Evolutionary conservation across 306 rosid species (phyloP).

Genomic region (Potentilla sterilis): DNA sequence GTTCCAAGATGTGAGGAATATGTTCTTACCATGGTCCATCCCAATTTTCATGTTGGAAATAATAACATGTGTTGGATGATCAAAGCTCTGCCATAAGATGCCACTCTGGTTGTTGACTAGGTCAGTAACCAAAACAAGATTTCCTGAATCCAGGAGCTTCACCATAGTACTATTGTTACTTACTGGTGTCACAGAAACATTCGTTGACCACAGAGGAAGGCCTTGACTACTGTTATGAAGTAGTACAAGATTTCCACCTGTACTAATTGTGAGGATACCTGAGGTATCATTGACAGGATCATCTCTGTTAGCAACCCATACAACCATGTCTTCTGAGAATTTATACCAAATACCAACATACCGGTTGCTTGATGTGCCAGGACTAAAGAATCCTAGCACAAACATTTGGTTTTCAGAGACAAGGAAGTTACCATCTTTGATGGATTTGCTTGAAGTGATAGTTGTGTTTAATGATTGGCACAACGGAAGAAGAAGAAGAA

Average conservation of each 20-base stretch:
- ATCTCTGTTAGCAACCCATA: slow-evolving; percentile 80
- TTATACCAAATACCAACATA: slow-evolving; percentile 60
- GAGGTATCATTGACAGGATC: slow-evolving; percentile 34
- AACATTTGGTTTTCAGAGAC: slow-evolving; percentile 45
- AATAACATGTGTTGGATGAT: slow-evolving; percentile 36
- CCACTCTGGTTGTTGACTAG: neutral
- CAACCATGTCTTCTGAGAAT: slow-evolving; percentile 25
- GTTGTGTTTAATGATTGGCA: slow-evolving; percentile 17
- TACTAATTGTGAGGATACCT: slow-evolving; percentile 26
- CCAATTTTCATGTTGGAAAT: slow-evolving; percentile 36
- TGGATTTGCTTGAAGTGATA: slow-evolving; percentile 11
- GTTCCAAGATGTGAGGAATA: slow-evolving; percentile 28
- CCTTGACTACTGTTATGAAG: neutral
- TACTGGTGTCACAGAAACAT: neutral
- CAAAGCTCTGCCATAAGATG: slow-evolving; percentile 51
- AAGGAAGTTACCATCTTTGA: slow-evolving; percentile 51
- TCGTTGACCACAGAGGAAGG: slow-evolving; percentile 29
- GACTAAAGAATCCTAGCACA: slow-evolving; percentile 66
- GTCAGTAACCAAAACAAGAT: slow-evolving; percentile 15
- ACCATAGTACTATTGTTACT: neutral
- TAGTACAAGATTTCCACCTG: slow-evolving; percentile 26
- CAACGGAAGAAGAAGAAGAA: slow-evolving; percentile 12
- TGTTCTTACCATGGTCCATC: slow-evolving; percentile 4
- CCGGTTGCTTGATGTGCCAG: slow-evolving; percentile 33
- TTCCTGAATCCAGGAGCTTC: slow-evolving; percentile 26